Conservation (phyloP, 1,139 yeast species). For the Diutina rugosa region DNA sequence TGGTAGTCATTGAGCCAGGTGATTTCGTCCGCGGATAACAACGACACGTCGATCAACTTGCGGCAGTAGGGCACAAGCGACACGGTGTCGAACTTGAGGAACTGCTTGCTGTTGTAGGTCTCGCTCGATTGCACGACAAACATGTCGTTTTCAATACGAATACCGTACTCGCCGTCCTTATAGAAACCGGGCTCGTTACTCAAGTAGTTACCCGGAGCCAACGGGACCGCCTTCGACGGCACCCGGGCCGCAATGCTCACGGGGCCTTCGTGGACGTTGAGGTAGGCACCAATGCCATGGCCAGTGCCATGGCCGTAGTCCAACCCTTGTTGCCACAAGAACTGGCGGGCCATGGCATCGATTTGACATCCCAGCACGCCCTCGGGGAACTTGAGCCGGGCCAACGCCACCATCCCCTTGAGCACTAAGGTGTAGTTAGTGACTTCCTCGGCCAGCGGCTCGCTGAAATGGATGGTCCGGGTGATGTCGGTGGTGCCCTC, state of each 20-base stretch:
- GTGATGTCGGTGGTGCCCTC: constrained; percentile 98
- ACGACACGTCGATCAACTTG: constrained; percentile 44
- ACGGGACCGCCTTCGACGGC: constrained; percentile 26
- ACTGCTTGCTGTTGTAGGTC: constrained; percentile 36
- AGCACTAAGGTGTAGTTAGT: constrained; percentile 78
- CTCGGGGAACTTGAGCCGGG: constrained; percentile 70
- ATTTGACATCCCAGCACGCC: constrained; percentile 75
- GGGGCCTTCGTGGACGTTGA: constrained; percentile 96
- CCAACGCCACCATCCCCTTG: constrained; percentile 82
- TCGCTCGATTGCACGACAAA: constrained; percentile 41
- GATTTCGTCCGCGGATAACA: constrained; percentile 52
- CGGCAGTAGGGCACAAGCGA: constrained; percentile 84
- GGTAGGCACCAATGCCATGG: constrained; percentile 89
- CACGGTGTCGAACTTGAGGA: constrained; percentile 65
- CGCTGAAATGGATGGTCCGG: constrained; percentile 73
- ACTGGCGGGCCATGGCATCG: constrained; percentile 84
- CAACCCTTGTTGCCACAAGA: constrained; percentile 72
- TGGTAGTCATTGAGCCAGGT: constrained; percentile 64
- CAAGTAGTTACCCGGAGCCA: constrained; percentile 63
- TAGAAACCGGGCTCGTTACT: constrained; percentile 96
- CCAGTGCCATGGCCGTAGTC: constrained; percentile 97
- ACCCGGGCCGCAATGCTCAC: constrained; percentile 75
- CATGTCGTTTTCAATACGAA: constrained; percentile 81
- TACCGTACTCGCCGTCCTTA: constrained; percentile 86
- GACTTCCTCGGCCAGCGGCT: constrained; percentile 55